Evolutionary conservation across 2,329 filamentous ascomycete species (phyloP).

Genomic region (Aspergillus aculeatus): DNA sequence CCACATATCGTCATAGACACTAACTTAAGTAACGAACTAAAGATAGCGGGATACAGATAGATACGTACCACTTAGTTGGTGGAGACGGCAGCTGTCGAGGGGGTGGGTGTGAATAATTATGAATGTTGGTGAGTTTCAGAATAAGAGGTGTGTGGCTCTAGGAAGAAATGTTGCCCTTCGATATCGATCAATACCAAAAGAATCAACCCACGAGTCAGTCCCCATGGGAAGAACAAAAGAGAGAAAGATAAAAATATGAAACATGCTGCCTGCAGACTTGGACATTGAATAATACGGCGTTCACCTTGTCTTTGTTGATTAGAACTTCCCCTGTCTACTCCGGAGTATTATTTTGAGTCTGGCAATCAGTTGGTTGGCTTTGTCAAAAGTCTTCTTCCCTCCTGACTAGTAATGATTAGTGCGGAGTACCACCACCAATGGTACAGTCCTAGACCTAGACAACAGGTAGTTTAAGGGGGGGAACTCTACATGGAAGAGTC

Average conservation of each 20-base stretch:
- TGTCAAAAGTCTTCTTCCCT: not conserved
- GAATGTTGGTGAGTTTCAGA: constrained; percentile 13
- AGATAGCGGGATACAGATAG: not conserved
- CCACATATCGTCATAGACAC: not conserved
- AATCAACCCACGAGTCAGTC: not conserved
- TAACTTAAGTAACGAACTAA: not conserved
- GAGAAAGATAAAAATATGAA: not conserved
- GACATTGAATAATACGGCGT: too few relatives aligned
- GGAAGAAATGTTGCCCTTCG: not conserved
- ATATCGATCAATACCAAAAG: not conserved
- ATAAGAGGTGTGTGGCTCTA: constrained; percentile 10
- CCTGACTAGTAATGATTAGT: not conserved
- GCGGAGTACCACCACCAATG: not conserved
- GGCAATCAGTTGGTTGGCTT: not conserved
- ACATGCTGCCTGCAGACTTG: too few relatives aligned
- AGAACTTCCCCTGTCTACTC: too few relatives aligned
- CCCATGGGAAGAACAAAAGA: not conserved
- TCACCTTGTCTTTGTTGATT: too few relatives aligned
- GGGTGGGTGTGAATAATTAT: not conserved
- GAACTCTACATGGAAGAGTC: not conserved
- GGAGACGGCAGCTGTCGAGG: not conserved
- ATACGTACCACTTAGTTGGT: not conserved
- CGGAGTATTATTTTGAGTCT: not conserved
- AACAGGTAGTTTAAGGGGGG: not conserved
- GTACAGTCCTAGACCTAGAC: too few relatives aligned